phyloP scores from a whole-genome alignment of 2,329 filamentous ascomycete species.

The Cladosporium sp. region DNA sequence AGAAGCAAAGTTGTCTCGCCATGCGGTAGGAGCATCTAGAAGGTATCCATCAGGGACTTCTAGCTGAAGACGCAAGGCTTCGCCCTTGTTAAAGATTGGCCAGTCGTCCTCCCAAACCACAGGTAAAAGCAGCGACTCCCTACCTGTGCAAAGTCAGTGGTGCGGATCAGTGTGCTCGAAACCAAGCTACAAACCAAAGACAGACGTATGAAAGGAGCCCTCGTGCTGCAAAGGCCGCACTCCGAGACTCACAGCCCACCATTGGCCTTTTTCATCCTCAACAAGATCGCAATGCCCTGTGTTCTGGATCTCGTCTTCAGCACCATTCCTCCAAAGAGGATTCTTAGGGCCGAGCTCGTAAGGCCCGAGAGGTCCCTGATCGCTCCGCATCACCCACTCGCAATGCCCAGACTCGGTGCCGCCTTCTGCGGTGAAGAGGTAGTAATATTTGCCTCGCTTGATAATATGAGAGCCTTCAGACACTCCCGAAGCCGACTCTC shows the following conservation, averaged over 20 bases:
- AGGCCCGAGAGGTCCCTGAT: slow-evolving; percentile 57
- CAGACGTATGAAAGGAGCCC: slow-evolving; percentile 3
- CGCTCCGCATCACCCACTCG: slow-evolving; percentile 59
- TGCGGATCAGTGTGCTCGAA: neutral
- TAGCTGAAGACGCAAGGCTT: slow-evolving; percentile 39
- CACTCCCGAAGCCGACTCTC: slow-evolving; percentile 49
- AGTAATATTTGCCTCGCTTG: slow-evolving; percentile 60
- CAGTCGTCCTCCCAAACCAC: slow-evolving; percentile 54
- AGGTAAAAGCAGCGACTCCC: slow-evolving; percentile 54
- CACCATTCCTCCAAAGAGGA: slow-evolving; percentile 55
- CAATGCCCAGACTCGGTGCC: slow-evolving; percentile 63
- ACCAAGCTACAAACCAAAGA: slow-evolving; percentile 40
- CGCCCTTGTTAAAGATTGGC: slow-evolving; percentile 52
- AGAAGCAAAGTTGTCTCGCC: slow-evolving; percentile 42
- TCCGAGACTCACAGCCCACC: slow-evolving; percentile 53
- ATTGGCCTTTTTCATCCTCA: slow-evolving; percentile 46
- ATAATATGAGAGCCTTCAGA: slow-evolving; percentile 57
- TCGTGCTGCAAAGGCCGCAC: slow-evolving; percentile 41
- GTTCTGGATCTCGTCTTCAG: slow-evolving; percentile 51
- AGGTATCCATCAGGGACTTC: slow-evolving; percentile 29
- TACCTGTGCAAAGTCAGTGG: slow-evolving; percentile 35
- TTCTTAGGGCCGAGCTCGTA: slow-evolving; percentile 61
- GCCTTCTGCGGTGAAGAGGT: slow-evolving; percentile 54
- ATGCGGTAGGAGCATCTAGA: slow-evolving; percentile 26
- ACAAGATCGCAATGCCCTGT: slow-evolving; percentile 54